These are phyloP conservation scores for Mycena epipterygia DNA, from an alignment of 768 basidiomycete genomes.

Conservation along the genomic window DNA sequence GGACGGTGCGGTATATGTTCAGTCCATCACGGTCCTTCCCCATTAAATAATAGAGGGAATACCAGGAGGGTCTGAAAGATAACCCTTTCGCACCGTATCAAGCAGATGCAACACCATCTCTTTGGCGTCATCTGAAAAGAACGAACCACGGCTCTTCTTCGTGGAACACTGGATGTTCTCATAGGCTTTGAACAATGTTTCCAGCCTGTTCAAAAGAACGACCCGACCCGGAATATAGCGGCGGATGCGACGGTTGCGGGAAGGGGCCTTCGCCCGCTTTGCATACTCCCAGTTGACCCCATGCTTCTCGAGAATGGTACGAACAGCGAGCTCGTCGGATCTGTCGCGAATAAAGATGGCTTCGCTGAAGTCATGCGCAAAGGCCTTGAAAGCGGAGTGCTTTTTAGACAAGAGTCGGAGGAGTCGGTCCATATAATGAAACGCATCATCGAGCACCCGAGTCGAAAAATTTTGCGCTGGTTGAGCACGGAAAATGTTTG, in stretches of 20 bases:
- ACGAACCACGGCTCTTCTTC: background rate
- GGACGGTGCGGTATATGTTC: conserved; percentile 28
- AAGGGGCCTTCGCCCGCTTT: background rate
- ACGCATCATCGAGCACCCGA: conserved; percentile 18
- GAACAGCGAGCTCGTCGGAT: background rate
- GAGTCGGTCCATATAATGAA: conserved; percentile 24
- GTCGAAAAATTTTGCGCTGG: background rate
- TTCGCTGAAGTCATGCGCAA: conserved; percentile 7
- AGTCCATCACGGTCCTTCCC: conserved; percentile 36
- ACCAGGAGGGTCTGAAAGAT: conserved; percentile 39
- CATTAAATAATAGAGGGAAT: conserved; percentile 29
- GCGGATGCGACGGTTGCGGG: conserved; percentile 2
- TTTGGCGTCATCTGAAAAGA: conserved; percentile 16
- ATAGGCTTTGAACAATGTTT: background rate
- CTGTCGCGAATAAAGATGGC: conserved; percentile 17
- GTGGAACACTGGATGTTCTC: background rate
- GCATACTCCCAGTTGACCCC: background rate
- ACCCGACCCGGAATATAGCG: background rate
- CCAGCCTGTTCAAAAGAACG: background rate
- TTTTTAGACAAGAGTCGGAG: conserved; percentile 14
- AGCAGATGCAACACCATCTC: conserved; percentile 9
- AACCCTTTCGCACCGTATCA: conserved; percentile 11
- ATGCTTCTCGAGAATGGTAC: background rate
- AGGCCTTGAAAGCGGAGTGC: conserved; percentile 19
- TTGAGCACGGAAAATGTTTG: too few relatives aligned